These are phyloP conservation scores for Trichoderma gracile DNA, from an alignment of 2,329 filamentous ascomycete species.

Conservation along the genomic window DNA sequence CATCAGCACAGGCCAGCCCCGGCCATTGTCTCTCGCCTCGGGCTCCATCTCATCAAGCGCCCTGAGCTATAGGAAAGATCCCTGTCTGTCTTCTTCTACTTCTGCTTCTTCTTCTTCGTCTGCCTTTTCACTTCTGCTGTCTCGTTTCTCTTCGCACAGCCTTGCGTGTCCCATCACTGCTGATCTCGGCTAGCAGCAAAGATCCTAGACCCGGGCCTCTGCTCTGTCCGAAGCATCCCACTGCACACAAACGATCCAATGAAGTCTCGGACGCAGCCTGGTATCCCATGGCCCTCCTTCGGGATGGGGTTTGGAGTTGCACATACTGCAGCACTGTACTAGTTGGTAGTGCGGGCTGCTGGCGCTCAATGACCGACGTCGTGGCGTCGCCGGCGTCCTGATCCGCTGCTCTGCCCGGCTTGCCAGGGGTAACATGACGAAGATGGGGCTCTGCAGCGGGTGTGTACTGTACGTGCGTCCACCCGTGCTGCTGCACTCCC, in stretches of 20 bases:
- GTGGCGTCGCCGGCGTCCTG: conserved; percentile 5
- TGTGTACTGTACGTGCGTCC: neutral
- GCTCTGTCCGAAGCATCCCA: neutral
- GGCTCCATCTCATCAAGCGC: conserved; percentile 8
- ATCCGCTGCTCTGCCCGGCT: neutral
- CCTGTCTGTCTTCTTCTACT: neutral
- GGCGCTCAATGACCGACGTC: conserved; percentile 1
- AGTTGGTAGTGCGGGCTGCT: conserved; percentile 1
- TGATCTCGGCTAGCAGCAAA: conserved; percentile 4
- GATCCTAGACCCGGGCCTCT: neutral
- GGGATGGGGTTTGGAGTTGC: neutral
- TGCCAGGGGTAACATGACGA: neutral
- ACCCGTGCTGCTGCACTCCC: neutral
- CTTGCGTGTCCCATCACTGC: conserved; percentile 9
- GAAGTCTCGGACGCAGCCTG: no score
- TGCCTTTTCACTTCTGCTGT: conserved; percentile 1
- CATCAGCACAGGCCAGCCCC: neutral
- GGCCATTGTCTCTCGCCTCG: neutral
- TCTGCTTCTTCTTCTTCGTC: neutral
- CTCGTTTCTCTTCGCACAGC: neutral
- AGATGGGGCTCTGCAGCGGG: neutral
- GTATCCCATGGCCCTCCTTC: no score
- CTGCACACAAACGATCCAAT: no score
- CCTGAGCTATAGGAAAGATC: neutral
- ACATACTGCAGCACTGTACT: neutral